These are phyloP conservation scores for Melastoma candidum DNA, from an alignment of 441 rosid species.

Conservation along the genomic window DNA sequence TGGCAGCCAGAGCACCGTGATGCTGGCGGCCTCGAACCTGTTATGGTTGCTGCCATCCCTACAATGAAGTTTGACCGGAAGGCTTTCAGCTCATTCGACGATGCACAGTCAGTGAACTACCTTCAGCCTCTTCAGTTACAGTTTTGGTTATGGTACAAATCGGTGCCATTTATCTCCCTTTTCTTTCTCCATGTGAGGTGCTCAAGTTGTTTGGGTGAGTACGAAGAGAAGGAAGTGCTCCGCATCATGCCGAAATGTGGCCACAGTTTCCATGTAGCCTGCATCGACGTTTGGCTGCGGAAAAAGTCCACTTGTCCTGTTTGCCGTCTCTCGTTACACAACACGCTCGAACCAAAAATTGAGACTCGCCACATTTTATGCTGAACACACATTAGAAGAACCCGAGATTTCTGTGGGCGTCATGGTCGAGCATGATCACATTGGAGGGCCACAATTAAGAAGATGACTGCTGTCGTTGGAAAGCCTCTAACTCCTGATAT, in stretches of 20 bases:
- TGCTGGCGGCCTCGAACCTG: slow-evolving; percentile 38
- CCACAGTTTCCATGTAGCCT: slow-evolving; percentile 52
- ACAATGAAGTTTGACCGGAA: slow-evolving; percentile 41
- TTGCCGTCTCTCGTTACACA: slow-evolving; percentile 38
- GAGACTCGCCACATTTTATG: slow-evolving; percentile 16
- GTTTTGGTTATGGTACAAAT: not conserved
- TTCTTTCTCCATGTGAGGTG: slow-evolving; percentile 23
- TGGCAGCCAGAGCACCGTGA: slow-evolving; percentile 35
- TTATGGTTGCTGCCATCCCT: slow-evolving; percentile 54
- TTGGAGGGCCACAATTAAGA: too few species aligned
- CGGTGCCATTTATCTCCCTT: not conserved
- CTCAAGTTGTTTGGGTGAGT: slow-evolving; percentile 56
- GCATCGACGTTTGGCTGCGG: slow-evolving; percentile 61
- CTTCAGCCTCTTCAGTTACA: too few species aligned
- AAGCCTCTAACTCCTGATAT: too few species aligned
- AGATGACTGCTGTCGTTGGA: too few species aligned
- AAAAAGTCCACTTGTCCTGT: slow-evolving; percentile 63
- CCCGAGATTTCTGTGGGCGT: slow-evolving; percentile 21
- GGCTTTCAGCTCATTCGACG: slow-evolving; percentile 40
- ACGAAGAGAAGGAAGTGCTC: slow-evolving; percentile 50
- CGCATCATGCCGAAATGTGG: slow-evolving; percentile 64
- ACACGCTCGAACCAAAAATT: slow-evolving; percentile 22
- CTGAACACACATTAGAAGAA: slow-evolving; percentile 12
- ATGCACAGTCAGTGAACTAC: slow-evolving; percentile 42
- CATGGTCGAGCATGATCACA: too few species aligned